These are phyloP conservation scores for Suillus cothurnatus DNA, from an alignment of 768 basidiomycete species.

Conservation along the genomic window DNA sequence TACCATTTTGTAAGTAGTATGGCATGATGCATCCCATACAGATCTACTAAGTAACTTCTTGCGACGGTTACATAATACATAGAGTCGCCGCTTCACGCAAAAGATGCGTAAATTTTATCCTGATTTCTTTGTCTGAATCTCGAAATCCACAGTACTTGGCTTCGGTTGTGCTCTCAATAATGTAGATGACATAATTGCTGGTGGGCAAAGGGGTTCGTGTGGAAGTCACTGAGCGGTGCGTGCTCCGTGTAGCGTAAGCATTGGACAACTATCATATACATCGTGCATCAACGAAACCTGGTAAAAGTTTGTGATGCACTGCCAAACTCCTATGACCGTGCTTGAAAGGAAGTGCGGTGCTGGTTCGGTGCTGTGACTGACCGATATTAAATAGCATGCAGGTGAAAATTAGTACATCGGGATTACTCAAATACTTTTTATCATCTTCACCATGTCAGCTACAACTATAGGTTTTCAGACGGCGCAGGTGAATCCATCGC, in stretches of 20 bases:
- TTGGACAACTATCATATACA: background rate
- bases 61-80: background rate
- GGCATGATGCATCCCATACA: background rate
- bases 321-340: background rate
- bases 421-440: too few species aligned
- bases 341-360: too few species aligned
- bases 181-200: background rate
- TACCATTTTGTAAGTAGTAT: background rate
- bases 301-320: background rate
- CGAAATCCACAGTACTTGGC: background rate
- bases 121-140: background rate
- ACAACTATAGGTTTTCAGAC: background rate
- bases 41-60: too few species aligned
- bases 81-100: background rate
- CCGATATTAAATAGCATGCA: background rate
- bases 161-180: background rate
- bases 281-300: background rate
- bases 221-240: background rate
- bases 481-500: background rate
- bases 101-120: background rate
- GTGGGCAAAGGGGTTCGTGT: background rate
- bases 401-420: background rate
- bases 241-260: background rate
- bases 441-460: background rate
- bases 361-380: background rate